Evolutionary conservation across 202 grass and related monocot genomes (phyloP), one percentile per base, ranked within the genome.

Genomic region (Digitaria exilis): DNA sequence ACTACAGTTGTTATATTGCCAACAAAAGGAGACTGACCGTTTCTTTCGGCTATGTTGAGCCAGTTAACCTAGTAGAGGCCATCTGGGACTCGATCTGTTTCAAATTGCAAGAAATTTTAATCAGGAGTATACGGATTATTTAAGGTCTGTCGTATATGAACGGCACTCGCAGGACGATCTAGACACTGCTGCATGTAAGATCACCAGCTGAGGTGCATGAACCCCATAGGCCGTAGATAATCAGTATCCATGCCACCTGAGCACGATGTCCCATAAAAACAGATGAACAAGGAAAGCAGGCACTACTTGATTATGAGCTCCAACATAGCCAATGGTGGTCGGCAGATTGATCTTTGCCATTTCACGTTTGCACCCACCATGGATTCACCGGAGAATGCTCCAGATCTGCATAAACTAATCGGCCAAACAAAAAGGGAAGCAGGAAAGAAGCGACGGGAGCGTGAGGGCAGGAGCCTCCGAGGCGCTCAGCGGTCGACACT

Each of bases 301-400:
- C n/a, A 37, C 7, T 6, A 60, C 51, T 70, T 77, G 30, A 69
- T 34, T 19, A 45, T 15, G 45, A 64, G 31, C 55, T 79, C 67
- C 69, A 81, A 7, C 61, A 50, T 41, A 32, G 51, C 30, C 58
- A 43, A 52, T 44, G 69, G 60, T 46, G 71, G 71, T 70, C 45
- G 77, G 63, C 70, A 18, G 70, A 35, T 71, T 84, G 82, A 34
- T 54, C 55, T 35, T 17, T 41, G 42, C 32, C 62, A 1, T 45
- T 84, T 29, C 6, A 75, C 76, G 75, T 79, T n/a, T 45, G 50
- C 76, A 32, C 26, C 77, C 87, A 65, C 69, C 71, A 73, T 48
- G 77, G 9, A 65, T 18, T 52, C 46, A 72, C 37, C 37, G 9
- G 51, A 16, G 56, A 46, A 18, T 57, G 63, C 63, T 37, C 31